Conservation (phyloP, 306 rosid species). For the Rosa lucieae region DNA sequence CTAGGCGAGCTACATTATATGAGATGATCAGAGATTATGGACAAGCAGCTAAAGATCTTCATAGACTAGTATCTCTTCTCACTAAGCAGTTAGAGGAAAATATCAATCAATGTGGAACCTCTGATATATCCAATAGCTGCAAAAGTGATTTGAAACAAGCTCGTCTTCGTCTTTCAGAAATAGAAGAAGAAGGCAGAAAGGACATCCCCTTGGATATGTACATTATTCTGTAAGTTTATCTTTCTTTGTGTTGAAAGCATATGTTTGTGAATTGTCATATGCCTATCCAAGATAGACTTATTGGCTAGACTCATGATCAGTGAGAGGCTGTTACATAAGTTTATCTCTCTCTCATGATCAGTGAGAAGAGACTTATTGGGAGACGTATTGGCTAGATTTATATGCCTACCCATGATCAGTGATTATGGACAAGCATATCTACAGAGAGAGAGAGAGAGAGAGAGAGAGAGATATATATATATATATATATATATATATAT, state of each 20-base stretch:
- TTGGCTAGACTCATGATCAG: neutral
- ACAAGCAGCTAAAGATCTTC: slow-evolving; percentile 81
- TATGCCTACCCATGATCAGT: neutral
- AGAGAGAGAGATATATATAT: too few relatives aligned
- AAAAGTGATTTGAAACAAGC: slow-evolving; percentile 79
- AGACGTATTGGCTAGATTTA: neutral
- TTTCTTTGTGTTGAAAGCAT: neutral
- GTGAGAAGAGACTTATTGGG: neutral
- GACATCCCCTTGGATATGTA: slow-evolving; percentile 89
- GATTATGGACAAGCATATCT: neutral
- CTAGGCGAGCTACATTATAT: slow-evolving; percentile 77
- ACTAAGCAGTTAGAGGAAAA: slow-evolving; percentile 55
- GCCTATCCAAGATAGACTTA: neutral
- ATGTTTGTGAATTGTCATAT: neutral
- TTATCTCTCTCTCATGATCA: neutral
- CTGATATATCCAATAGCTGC: slow-evolving; percentile 56
- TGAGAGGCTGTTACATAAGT: neutral
- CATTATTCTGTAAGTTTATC: slow-evolving; percentile 78
- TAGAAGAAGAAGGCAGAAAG: slow-evolving; percentile 84
- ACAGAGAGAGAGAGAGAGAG: too few relatives aligned
- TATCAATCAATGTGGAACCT: slow-evolving; percentile 44
- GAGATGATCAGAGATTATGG: slow-evolving; percentile 90
- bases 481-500: too few relatives aligned
- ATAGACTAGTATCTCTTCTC: slow-evolving; percentile 64
- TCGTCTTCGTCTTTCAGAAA: slow-evolving; percentile 62